Percentiles rank a stretch among this genome's conserved stretches.
phyloP scores from a whole-genome alignment of 208 protist species.

The Balamuthia mandrillaris region DNA sequence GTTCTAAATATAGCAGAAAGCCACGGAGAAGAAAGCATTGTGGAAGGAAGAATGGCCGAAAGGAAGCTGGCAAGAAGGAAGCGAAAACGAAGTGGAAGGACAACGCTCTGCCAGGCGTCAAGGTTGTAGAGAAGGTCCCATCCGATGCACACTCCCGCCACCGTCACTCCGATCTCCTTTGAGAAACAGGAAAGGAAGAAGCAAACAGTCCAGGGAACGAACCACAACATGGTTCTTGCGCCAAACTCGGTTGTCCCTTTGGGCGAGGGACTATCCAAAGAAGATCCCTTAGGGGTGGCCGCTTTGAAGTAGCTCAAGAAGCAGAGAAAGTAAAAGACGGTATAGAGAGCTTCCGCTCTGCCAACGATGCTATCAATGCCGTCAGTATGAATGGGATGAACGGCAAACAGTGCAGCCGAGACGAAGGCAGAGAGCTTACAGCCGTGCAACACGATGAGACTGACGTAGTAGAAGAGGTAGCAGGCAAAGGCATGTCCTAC shows the following conservation, averaged over 20 bases:
- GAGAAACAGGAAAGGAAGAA: conserved; percentile 54
- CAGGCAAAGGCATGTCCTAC: background rate
- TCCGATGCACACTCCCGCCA: conserved; percentile 68
- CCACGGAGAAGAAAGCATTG: background rate
- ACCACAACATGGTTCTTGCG: background rate
- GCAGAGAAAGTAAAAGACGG: conserved; percentile 73
- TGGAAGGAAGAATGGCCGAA: no score
- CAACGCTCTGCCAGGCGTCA: background rate
- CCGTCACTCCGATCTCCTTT: conserved; percentile 79
- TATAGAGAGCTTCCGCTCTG: conserved; percentile 64
- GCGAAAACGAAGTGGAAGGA: no score
- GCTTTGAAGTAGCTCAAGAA: conserved; percentile 43
- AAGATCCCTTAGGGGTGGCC: background rate
- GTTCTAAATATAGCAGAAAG: background rate
- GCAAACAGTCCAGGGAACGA: background rate
- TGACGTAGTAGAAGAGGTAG: background rate
- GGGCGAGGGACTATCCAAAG: no score
- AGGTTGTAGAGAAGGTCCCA: conserved; percentile 55
- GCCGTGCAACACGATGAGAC: background rate
- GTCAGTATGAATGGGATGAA: conserved; percentile 84
- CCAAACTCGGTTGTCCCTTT: background rate
- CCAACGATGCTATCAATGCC: conserved; percentile 80
- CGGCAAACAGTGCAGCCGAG: conserved; percentile 70
- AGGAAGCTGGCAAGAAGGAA: no score
- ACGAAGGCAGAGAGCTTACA: background rate